Evolutionary conservation across 306 rosid species (phyloP), one percentile per base, ranked within the genome.

Genomic region (Dicorynia guianensis): DNA sequence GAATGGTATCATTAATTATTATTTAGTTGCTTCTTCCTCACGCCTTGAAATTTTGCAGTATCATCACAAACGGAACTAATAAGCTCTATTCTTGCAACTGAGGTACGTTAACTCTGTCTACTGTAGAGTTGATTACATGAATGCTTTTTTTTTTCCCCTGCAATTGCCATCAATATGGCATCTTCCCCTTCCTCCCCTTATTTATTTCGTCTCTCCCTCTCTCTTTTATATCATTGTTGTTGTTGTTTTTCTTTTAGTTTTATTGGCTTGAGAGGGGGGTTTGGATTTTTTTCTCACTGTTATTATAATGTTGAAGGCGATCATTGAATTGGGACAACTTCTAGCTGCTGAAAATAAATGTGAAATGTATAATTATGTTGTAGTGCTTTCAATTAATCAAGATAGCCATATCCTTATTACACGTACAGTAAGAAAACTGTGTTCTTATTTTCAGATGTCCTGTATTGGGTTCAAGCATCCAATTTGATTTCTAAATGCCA

Each of bases 11-110:
- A 36, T 59, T 54, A 47, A 42, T 72, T 47, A 44, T 42, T 7
- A 62, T 15, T 69, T 36, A 59, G 46, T 63, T 30, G 52, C 25
- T 55, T 40, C 54, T 44, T 74, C 18, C 86, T 71, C 60, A 76
- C 74, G 73, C 71, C 53, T 76, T 80, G 72, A 46, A 79, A 71
- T 84, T 72, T 74, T 63, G 81, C 97, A 95, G 99, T 81, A 61
- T 95, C 99, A 3, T 75, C 97, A 76, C 80, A 95, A 88, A 72
- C 79, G n/a, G 93, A 90, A 63, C 89, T 95, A 64, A 82, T 95
- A 68, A 88, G 79, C 77, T 84, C 96, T 77, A 96, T 95, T 67
- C 92, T 95, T 61, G 96, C 89, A 67, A 83, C 97, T 59, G 99
- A 89, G 99, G 99, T 95, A 86, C 47, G 93, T 78, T 50, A 50